Evolutionary conservation across 176 grass and related monocot species (phyloP).

Genomic region (Triticum dicoccoides): DNA sequence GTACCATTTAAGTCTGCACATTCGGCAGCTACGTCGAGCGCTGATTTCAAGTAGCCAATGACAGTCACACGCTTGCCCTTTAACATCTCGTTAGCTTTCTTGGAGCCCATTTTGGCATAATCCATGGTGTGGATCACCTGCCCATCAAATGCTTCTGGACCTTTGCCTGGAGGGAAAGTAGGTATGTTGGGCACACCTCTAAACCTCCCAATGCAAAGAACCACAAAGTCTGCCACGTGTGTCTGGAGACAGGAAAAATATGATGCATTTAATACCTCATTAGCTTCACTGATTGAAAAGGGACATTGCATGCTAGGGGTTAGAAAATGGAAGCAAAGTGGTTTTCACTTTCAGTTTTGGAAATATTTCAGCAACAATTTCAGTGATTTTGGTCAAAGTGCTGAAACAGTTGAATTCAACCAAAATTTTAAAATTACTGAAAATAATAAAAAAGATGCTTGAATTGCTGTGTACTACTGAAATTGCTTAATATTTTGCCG

Average conservation of each 20-base stretch:
- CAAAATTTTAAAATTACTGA: too few species aligned
- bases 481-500: too few species aligned
- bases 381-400: too few species aligned
- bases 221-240: slow-evolving; percentile 38
- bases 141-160: slow-evolving; percentile 50
- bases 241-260: slow-evolving; percentile 7
- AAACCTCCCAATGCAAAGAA: slow-evolving; percentile 60
- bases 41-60: slow-evolving; percentile 56
- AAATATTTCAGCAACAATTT: too few species aligned
- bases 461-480: too few species aligned
- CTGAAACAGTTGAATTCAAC: too few species aligned
- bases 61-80: slow-evolving; percentile 49
- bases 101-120: slow-evolving; percentile 52
- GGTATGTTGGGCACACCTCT: slow-evolving; percentile 56
- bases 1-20: slow-evolving; percentile 47
- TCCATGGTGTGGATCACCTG: slow-evolving; percentile 49
- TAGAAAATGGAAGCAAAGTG: background rate
- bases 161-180: slow-evolving; percentile 33
- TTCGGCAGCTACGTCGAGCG: slow-evolving; percentile 52
- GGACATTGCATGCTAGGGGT: background rate
- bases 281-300: background rate
- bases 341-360: too few species aligned
- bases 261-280: background rate
- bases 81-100: slow-evolving; percentile 32
- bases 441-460: too few species aligned